Evolutionary conservation across 257 asterid species (phyloP), one percentile per base, ranked within the genome.

Genomic region (Cruciata laevipes): DNA sequence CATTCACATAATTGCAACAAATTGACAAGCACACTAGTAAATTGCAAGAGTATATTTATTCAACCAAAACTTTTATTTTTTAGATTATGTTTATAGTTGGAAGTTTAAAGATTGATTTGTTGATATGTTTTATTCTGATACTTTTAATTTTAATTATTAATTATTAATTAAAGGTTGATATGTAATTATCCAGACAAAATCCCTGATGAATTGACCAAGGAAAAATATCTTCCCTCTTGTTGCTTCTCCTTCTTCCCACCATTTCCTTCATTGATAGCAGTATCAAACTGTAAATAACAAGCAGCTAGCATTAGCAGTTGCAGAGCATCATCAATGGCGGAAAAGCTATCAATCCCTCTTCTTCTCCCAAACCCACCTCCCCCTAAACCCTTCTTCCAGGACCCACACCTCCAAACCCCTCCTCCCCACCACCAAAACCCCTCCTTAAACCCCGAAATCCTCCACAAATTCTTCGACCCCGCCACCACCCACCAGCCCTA

Each of bases 321-420:
- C 12, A 56, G 61, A 56, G 61, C 61, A 9, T 13, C 61, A 9
- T 13, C 42, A 31, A 10, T 90, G 97, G 99, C 97, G 67, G 99
- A 86, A 25, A 90, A 86, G 51, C 83, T 93, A 18, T 80, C 94
- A 31, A 83, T 90, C 38, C 99, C 99, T 35, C 97, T 88, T 69
- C 72, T 86, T 65, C 86, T 93, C 65, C 97, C 95, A 60, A 88
- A 78, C 61, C 97, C 95, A 9, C 97, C 96, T 7, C 94, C 92
- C 35, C 58, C 88, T 3, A 86, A 81, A 62, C 89, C 95, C 31
- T 78, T 85, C 84, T 89, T 84, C 75, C 95, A 83, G 49, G 94
- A 91, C 67, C 65, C 75, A 38, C 84, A 76, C 24, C 77, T 31
- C 74, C 68, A 35, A 23, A 14, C 24, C 49, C 56, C 63, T 12